A percentile compares a stretch with the other conserved stretches of the same genome.
These are phyloP conservation scores for Aspergillus sp. DNA, from an alignment of 2,329 filamentous ascomycete genomes.

Conservation along the genomic window DNA sequence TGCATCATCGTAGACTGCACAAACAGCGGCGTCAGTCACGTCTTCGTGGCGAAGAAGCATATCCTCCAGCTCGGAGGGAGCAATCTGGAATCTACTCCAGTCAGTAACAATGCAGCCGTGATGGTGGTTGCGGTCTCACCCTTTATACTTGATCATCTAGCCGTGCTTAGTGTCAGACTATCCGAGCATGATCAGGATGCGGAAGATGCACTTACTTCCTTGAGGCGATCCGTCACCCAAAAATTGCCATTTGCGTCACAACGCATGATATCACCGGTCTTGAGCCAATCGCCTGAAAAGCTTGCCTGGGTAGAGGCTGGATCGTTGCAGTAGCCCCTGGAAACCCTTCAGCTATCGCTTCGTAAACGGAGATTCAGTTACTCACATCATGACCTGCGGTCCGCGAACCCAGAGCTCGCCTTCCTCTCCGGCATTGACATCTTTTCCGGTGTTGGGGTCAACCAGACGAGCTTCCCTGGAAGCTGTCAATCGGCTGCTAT, in stretches of 20 bases:
- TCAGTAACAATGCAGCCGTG: background rate
- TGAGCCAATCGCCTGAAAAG: conserved; percentile 19
- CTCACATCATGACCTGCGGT: conserved; percentile 17
- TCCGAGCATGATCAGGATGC: background rate
- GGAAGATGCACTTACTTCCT: conserved; percentile 14
- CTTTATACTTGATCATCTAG: conserved; percentile 22
- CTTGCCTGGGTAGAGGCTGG: conserved; percentile 14
- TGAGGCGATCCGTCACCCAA: conserved; percentile 21
- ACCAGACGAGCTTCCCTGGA: conserved; percentile 17
- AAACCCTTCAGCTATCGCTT: no score
- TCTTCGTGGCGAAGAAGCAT: conserved; percentile 10
- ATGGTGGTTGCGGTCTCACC: conserved; percentile 5
- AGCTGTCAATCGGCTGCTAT: background rate
- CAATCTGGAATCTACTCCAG: conserved; percentile 19
- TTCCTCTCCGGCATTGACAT: conserved; percentile 15
- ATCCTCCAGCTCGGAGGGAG: conserved; percentile 12
- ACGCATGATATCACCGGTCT: conserved; percentile 19
- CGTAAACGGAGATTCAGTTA: no score
- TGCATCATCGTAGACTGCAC: conserved; percentile 19
- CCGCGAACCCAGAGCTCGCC: conserved; percentile 22
- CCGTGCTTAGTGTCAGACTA: background rate
- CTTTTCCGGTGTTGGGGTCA: conserved; percentile 14
- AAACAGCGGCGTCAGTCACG: conserved; percentile 20
- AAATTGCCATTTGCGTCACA: conserved; percentile 18
- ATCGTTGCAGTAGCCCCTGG: conserved; percentile 18